phyloP scores from a whole-genome alignment of 306 rosid genomes.

The Hippophae rhamnoides region DNA sequence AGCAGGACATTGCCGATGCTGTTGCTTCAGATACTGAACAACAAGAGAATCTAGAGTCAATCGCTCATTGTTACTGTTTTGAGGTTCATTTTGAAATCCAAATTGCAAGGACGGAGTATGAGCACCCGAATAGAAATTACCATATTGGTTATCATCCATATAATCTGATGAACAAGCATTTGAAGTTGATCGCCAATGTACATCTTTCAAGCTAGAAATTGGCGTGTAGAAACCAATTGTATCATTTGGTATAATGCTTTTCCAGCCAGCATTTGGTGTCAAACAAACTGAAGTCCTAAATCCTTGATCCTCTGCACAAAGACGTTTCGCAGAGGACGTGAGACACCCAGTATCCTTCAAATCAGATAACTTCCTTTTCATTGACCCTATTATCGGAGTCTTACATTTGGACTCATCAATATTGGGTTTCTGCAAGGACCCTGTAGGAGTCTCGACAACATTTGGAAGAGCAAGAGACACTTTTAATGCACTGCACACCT shows the following conservation, averaged over 20 bases:
- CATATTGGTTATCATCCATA: slow-evolving; percentile 52
- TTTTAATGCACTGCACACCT: slow-evolving; percentile 15
- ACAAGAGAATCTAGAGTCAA: slow-evolving; percentile 78
- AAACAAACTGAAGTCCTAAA: slow-evolving; percentile 63
- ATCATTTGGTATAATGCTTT: slow-evolving; percentile 42
- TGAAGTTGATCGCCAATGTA: slow-evolving; percentile 34
- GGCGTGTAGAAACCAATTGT: slow-evolving; percentile 52
- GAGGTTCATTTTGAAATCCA: slow-evolving; percentile 46
- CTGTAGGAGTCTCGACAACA: slow-evolving; percentile 36
- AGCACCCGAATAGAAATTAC: slow-evolving; percentile 15
- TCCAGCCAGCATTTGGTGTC: slow-evolving; percentile 42
- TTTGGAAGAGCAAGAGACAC: not conserved
- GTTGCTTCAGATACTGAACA: slow-evolving; percentile 91
- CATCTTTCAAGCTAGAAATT: slow-evolving; percentile 40
- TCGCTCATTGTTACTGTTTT: slow-evolving; percentile 63
- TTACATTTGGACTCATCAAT: slow-evolving; percentile 62
- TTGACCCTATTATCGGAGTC: slow-evolving; percentile 54
- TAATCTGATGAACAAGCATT: slow-evolving; percentile 31
- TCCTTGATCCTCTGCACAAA: slow-evolving; percentile 60
- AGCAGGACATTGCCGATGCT: slow-evolving; percentile 98
- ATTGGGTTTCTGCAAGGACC: slow-evolving; percentile 30
- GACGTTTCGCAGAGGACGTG: slow-evolving; percentile 57
- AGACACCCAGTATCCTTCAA: slow-evolving; percentile 49
- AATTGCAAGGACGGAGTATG: slow-evolving; percentile 4
- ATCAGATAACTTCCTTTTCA: slow-evolving; percentile 68